Percentiles rank a stretch among this genome's conserved stretches.
Conservation (phyloP, 176 grass and related monocot genomes). For the Aegilops umbellulata region DNA sequence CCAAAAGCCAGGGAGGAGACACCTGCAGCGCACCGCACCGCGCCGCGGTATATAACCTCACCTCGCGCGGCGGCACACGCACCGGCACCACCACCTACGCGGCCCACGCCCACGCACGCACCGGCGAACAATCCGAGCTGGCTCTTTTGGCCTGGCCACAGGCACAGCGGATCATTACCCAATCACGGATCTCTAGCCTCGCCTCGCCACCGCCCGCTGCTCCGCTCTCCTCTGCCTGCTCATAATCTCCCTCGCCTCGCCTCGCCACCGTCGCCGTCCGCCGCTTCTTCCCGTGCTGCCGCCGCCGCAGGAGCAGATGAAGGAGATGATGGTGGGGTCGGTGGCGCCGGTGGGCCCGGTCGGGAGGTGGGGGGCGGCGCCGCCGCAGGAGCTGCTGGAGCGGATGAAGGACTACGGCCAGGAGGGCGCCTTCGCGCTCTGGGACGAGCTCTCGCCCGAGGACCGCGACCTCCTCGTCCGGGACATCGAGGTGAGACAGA, state of each 20-base stretch:
- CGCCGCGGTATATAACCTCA: conserved; percentile 38
- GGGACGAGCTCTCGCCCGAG: conserved; percentile 93
- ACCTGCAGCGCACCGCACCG: not conserved
- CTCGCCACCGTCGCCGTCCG: too few relatives aligned
- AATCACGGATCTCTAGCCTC: conserved; percentile 49
- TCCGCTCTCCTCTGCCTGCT: not conserved
- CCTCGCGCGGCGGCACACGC: not conserved
- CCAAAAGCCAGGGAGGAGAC: conserved; percentile 24
- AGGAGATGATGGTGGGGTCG: conserved; percentile 56
- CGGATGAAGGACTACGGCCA: conserved; percentile 98
- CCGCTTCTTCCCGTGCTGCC: not conserved
- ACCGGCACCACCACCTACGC: not conserved
- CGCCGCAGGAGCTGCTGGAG: conserved; percentile 93
- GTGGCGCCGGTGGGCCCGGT: conserved; percentile 41
- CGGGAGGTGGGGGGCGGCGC: conserved; percentile 58
- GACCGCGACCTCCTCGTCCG: conserved; percentile 80
- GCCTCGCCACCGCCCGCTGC: not conserved
- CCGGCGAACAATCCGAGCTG: conserved; percentile 42
- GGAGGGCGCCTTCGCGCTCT: conserved; percentile 88
- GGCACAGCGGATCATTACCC: conserved; percentile 28
- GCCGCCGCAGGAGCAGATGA: conserved; percentile 25
- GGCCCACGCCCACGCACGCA: conserved; percentile 6
- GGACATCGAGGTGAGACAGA: conserved; percentile 74
- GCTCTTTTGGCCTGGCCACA: conserved; percentile 18
- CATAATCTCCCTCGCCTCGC: not conserved